phyloP scores from a whole-genome alignment of 2,329 filamentous ascomycete genomes.

The Aspergillus novoparasiticus region DNA sequence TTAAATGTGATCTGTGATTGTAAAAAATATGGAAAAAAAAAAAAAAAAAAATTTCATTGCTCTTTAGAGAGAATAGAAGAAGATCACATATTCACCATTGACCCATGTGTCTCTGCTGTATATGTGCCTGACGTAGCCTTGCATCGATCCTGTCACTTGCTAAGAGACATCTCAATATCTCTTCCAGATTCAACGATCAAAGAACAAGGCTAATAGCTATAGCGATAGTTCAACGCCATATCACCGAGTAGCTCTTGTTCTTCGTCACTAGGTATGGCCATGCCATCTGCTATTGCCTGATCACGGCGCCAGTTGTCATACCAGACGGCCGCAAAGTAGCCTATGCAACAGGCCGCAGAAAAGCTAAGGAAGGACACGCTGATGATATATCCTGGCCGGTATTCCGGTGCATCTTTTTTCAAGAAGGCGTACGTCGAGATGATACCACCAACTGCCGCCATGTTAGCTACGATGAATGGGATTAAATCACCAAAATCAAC shows the following conservation, averaged over 20 bases:
- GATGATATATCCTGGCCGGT: slow-evolving; percentile 74
- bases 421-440: slow-evolving; percentile 74
- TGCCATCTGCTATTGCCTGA: slow-evolving; percentile 27
- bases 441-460: slow-evolving; percentile 66
- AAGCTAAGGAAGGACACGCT: slow-evolving; percentile 73
- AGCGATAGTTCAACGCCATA: slow-evolving; percentile 45
- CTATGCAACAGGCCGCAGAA: slow-evolving; percentile 56
- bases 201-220: slow-evolving; percentile 32
- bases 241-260: slow-evolving; percentile 44
- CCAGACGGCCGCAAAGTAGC: slow-evolving; percentile 41
- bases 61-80: background rate
- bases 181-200: background rate
- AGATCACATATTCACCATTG: background rate
- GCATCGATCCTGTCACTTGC: background rate
- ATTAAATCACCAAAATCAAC: slow-evolving; percentile 8
- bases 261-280: slow-evolving; percentile 22
- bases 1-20: background rate
- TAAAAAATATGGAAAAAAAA: background rate
- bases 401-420: slow-evolving; percentile 66
- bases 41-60: background rate
- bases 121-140: background rate
- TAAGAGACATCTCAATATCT: background rate
- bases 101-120: background rate
- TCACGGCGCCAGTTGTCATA: slow-evolving; percentile 46
- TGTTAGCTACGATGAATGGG: slow-evolving; percentile 11